These are phyloP conservation scores for Basidioascus undulatus DNA, from an alignment of 768 basidiomycete species.

Conservation along the genomic window DNA sequence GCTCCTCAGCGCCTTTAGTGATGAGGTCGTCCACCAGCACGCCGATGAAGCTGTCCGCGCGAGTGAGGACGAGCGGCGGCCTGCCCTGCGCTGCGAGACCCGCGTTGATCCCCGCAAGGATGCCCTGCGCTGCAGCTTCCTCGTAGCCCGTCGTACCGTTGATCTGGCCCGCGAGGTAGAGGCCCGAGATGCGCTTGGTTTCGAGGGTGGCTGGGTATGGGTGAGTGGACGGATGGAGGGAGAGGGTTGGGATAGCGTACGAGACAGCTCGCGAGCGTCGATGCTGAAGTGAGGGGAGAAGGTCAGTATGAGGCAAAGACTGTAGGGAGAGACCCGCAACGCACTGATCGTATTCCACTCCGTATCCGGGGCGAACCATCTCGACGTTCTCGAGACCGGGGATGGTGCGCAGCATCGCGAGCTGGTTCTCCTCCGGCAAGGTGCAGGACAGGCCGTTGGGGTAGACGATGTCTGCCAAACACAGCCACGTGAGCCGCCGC, in stretches of 20 bases:
- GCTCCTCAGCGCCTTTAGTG: slow-evolving; percentile 70
- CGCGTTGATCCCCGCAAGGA: slow-evolving; percentile 71
- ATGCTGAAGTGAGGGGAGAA: too few relatives aligned
- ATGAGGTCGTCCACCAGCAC: slow-evolving; percentile 85
- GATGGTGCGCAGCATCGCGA: slow-evolving; percentile 57
- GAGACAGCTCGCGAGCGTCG: slow-evolving; percentile 52
- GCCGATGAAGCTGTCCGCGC: slow-evolving; percentile 69
- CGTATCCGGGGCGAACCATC: slow-evolving; percentile 67
- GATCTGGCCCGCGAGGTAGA: slow-evolving; percentile 76
- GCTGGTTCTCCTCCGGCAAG: slow-evolving; percentile 64
- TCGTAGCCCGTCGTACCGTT: slow-evolving; percentile 90
- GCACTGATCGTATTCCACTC: slow-evolving; percentile 81
- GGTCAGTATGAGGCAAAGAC: too few relatives aligned
- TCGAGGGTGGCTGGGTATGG: slow-evolving; percentile 41
- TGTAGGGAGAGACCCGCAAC: too few relatives aligned
- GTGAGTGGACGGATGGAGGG: background rate
- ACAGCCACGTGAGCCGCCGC: background rate
- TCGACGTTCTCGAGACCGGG: slow-evolving; percentile 62
- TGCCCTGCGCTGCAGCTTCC: slow-evolving; percentile 75
- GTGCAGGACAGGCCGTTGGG: slow-evolving; percentile 77
- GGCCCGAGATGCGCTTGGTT: slow-evolving; percentile 61
- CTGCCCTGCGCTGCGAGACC: slow-evolving; percentile 35
- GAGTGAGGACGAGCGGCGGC: slow-evolving; percentile 36
- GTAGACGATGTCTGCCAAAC: slow-evolving; percentile 45
- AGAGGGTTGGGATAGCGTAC: slow-evolving; percentile 23